Evolutionary conservation across 148 eudicot species (phyloP).

Genomic region (Nyssa sinensis): DNA sequence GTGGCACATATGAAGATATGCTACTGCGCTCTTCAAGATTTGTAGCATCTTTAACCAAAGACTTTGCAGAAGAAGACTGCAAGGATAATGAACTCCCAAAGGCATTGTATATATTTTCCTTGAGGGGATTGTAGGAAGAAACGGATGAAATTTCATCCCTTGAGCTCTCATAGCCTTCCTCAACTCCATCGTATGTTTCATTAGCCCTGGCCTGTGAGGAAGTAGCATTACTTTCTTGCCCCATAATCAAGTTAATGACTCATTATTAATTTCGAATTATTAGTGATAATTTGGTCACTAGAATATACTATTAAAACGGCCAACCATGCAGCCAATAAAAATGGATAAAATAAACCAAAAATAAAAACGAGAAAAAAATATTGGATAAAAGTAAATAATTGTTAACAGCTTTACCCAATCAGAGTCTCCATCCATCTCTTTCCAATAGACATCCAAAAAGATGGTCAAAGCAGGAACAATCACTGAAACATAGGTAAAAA

Average conservation of each 20-base stretch:
- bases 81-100: slow-evolving; percentile 86
- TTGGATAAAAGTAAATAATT: not conserved
- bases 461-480: slow-evolving; percentile 59
- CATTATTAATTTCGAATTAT: not conserved
- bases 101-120: slow-evolving; percentile 57
- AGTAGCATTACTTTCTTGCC: slow-evolving; percentile 6
- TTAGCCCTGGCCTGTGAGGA: slow-evolving; percentile 64
- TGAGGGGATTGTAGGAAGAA: slow-evolving; percentile 78
- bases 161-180: slow-evolving; percentile 89
- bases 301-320: not conserved
- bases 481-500: slow-evolving; percentile 40
- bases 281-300: not conserved
- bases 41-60: slow-evolving; percentile 57
- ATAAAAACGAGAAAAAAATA: not conserved
- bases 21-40: slow-evolving; percentile 58
- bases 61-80: slow-evolving; percentile 68
- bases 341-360: not conserved
- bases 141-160: slow-evolving; percentile 86
- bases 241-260: slow-evolving; percentile 5
- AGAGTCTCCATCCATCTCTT: slow-evolving; percentile 78
- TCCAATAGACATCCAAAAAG: slow-evolving; percentile 79
- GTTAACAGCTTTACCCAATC: slow-evolving; percentile 78
- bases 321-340: not conserved
- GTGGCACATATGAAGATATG: slow-evolving; percentile 41
- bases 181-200: slow-evolving; percentile 75